Conservation (phyloP, 2,329 filamentous ascomycete species). For the Fusarium circinatum region DNA sequence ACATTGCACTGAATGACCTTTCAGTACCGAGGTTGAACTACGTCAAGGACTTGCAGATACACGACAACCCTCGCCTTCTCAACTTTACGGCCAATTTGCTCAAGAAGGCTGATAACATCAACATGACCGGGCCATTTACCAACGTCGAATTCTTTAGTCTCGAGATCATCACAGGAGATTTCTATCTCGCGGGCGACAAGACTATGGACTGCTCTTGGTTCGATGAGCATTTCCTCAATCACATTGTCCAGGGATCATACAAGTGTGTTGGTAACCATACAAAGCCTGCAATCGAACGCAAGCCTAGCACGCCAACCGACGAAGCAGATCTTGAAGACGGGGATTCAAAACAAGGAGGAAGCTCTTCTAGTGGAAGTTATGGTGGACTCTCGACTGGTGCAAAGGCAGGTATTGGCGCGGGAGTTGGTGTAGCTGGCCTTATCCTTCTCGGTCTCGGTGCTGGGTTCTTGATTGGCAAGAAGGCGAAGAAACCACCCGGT, state of each 20-base stretch:
- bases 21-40: neutral
- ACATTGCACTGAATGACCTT: neutral
- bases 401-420: neutral
- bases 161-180: neutral
- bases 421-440: neutral
- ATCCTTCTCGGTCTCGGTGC: neutral
- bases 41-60: accelerated
- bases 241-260: neutral
- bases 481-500: neutral
- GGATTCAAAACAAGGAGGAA: neutral
- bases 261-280: neutral
- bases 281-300: neutral
- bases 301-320: neutral
- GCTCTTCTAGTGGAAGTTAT: accelerated
- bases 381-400: neutral
- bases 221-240: neutral
- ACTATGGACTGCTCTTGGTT: neutral
- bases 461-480: neutral
- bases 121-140: neutral
- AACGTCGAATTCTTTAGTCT: neutral
- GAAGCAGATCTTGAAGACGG: neutral
- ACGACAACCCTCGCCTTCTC: neutral
- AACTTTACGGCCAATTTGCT: neutral
- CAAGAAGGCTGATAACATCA: neutral
- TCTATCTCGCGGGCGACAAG: accelerated